phyloP scores from a whole-genome alignment of 164 flowering plant genomes.

The Aristolochia contorta region DNA sequence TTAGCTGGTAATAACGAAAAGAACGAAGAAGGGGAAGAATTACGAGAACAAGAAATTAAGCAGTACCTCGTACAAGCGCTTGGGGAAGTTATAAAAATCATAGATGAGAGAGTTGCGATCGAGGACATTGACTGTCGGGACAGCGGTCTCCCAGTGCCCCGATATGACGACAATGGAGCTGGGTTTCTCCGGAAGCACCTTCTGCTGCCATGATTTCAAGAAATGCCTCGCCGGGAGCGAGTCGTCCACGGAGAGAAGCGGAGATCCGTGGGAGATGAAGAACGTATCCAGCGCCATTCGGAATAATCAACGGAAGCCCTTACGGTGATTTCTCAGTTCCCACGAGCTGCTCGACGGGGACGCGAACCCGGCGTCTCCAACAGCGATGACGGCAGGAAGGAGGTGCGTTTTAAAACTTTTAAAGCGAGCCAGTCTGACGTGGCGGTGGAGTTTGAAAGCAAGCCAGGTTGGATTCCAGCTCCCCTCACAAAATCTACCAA shows the following conservation, averaged over 20 bases:
- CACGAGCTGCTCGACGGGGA: too few relatives aligned
- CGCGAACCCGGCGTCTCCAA: too few relatives aligned
- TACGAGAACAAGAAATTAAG: too few relatives aligned
- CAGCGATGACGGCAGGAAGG: too few relatives aligned
- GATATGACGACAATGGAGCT: conserved; percentile 55
- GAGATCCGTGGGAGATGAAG: conserved; percentile 23
- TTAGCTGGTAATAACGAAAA: background rate
- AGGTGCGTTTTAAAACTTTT: too few relatives aligned
- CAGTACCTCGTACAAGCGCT: conserved; percentile 60
- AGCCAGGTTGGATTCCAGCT: too few relatives aligned
- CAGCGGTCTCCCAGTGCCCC: conserved; percentile 69
- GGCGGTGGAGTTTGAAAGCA: too few relatives aligned
- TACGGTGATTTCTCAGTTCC: too few relatives aligned
- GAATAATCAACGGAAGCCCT: too few relatives aligned
- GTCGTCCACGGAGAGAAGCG: conserved; percentile 17
- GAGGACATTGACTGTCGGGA: conserved; percentile 49
- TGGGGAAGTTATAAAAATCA: conserved; percentile 71
- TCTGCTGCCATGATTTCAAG: conserved; percentile 36
- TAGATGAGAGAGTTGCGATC: conserved; percentile 39
- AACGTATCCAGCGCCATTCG: conserved; percentile 20
- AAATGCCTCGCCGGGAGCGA: conserved; percentile 32
- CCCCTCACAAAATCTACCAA: too few relatives aligned
- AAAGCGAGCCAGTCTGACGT: too few relatives aligned
- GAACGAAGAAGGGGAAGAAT: background rate
- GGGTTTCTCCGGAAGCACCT: conserved; percentile 29